Evolutionary conservation across 768 basidiomycete genomes (phyloP), one percentile per base, ranked within the genome.

Genomic region (Mycena latifolia): DNA sequence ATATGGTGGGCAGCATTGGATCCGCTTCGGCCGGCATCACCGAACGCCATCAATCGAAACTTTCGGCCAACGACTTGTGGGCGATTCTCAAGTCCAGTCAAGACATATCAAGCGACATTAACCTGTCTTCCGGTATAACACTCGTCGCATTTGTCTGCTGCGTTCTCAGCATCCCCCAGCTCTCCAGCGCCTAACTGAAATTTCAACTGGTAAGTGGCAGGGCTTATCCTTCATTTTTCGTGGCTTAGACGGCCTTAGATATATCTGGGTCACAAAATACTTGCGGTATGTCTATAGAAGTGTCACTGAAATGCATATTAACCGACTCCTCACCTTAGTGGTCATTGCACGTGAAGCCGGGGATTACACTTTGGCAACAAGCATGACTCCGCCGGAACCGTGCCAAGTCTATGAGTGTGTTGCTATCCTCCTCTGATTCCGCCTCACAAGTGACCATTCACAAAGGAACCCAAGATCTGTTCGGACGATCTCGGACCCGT

Each of bases 11-110:
- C 67, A 57, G 74, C 73, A n/a, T 67, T 2, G 41, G 41, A 43
- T 9, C 41, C 76, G 72, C 46, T 55, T 25, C 69, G 70, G 39
- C 82, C 75, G 64, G 58, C 73, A 69, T 75, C 18, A 79, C 80
- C 4, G 86, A 87, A 46, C 85, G 86, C 54, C 86, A 87, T 66
- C 88, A 88, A 55, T 83, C 85, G 1, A 85, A 82, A n/a, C 73
- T 91, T 39, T 82, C 82, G 64, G 88, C 89, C 18, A 79, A 85
- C 52, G 89, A 92, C 72, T 77, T 92, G 15, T 87, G 87, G 25
- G 87, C 89, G 0, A 91, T 93, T 54, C 80, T 92, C 33, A 89
- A 88, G 70, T 91, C 89, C 87, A 91, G 88, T 70, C 89, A 90
- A 73, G 88, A 90, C 58, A 91, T 93, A 17, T 90, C 90, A 0